phyloP scores from a whole-genome alignment of 2,329 filamentous ascomycete genomes.

The Monilinia laxa region DNA sequence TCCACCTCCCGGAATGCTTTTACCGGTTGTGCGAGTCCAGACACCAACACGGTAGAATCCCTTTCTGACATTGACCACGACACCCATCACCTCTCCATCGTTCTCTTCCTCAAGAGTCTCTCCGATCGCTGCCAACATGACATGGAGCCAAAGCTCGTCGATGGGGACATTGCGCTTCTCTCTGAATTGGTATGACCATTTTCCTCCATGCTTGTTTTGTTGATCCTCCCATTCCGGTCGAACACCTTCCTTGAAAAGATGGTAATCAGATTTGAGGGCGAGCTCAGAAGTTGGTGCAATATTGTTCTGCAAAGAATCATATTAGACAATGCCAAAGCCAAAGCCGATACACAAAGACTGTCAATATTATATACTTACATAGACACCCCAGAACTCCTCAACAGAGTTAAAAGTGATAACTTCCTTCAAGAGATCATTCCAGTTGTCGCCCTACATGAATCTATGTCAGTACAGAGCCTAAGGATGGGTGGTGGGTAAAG shows the following conservation, averaged over 20 bases:
- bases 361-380: slow-evolving; percentile 61
- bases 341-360: neutral
- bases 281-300: slow-evolving; percentile 95
- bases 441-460: slow-evolving; percentile 78
- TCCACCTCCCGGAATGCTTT: slow-evolving; percentile 73
- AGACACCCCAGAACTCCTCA: slow-evolving; percentile 99
- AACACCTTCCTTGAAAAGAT: slow-evolving; percentile 97
- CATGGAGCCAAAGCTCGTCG: slow-evolving; percentile 93
- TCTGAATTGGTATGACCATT: slow-evolving; percentile 98
- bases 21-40: slow-evolving; percentile 94
- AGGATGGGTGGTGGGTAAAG: slow-evolving; percentile 8
- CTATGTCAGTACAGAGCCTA: slow-evolving; percentile 31
- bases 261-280: slow-evolving; percentile 97
- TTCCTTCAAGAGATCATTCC: slow-evolving; percentile 97
- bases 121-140: slow-evolving; percentile 94
- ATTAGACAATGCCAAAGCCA: slow-evolving; percentile 20
- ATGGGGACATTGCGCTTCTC: slow-evolving; percentile 90
- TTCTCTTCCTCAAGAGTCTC: slow-evolving; percentile 97
- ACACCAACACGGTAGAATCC: slow-evolving; percentile 96
- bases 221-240: slow-evolving; percentile 98
- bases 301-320: slow-evolving; percentile 71
- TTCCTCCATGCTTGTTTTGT: slow-evolving; percentile 98
- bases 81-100: slow-evolving; percentile 97
- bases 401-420: slow-evolving; percentile 98
- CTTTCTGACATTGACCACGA: slow-evolving; percentile 98